Conservation (phyloP, 2,329 filamentous ascomycete species). For the Calonectria hawksworthii region DNA sequence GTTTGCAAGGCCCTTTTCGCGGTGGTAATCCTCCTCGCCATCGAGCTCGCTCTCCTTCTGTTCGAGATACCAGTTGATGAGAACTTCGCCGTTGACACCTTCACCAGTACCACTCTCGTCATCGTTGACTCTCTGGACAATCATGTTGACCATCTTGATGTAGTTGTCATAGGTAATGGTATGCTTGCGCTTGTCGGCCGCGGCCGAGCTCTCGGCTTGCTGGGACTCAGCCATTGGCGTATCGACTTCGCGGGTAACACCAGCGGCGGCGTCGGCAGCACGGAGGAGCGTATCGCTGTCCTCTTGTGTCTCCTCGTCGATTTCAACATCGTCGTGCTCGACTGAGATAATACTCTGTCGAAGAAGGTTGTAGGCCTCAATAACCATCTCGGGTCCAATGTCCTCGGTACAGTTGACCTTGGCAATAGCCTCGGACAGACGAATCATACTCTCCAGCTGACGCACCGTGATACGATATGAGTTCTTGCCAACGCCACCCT, state of each 20-base stretch:
- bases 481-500: constrained; percentile 93
- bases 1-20: constrained; percentile 78
- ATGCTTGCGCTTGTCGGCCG: constrained; percentile 70
- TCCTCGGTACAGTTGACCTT: constrained; percentile 98
- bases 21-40: constrained; percentile 84
- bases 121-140: constrained; percentile 86
- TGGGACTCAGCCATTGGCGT: constrained; percentile 56
- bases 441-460: constrained; percentile 96
- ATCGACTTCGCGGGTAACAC: constrained; percentile 62
- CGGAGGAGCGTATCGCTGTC: constrained; percentile 62
- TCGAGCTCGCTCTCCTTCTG: constrained; percentile 87
- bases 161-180: constrained; percentile 98
- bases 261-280: constrained; percentile 57
- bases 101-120: constrained; percentile 84
- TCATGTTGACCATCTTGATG: constrained; percentile 87
- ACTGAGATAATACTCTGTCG: constrained; percentile 97
- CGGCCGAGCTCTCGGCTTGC: constrained; percentile 54
- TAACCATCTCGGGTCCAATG: constrained; percentile 86
- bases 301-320: constrained; percentile 78
- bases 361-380: constrained; percentile 92
- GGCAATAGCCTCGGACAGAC: constrained; percentile 95
- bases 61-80: constrained; percentile 93
- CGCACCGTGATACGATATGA: constrained; percentile 98
- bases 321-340: constrained; percentile 96
- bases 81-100: constrained; percentile 85